A percentile compares a stretch with the other conserved stretches of the same genome.
These are phyloP conservation scores for Aspergillus pseudoterreus DNA, from an alignment of 2,329 filamentous ascomycete species.

Conservation along the genomic window DNA sequence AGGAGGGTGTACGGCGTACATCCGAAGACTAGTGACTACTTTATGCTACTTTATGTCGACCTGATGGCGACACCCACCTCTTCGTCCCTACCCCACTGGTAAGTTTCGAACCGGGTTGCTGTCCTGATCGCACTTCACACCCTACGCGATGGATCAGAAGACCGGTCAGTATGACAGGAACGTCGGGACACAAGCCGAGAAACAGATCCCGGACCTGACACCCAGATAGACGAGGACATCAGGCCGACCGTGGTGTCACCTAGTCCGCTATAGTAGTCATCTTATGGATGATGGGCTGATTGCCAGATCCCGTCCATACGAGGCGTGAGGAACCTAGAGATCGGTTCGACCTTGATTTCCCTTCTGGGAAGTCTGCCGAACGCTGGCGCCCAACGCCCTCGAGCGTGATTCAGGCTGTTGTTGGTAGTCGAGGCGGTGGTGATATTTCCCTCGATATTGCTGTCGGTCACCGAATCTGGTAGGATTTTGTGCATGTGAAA, in stretches of 20 bases:
- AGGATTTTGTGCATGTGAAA: no score
- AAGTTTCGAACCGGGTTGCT: not conserved
- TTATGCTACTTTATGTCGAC: no score
- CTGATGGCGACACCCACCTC: not conserved
- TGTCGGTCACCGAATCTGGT: no score
- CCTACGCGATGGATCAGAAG: not conserved
- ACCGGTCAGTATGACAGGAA: not conserved
- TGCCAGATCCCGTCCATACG: not conserved
- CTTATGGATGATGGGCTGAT: not conserved
- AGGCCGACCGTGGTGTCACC: not conserved
- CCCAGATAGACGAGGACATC: not conserved
- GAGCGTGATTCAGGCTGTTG: no score
- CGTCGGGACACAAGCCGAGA: not conserved
- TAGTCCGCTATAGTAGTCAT: not conserved
- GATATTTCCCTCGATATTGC: no score
- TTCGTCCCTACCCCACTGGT: not conserved
- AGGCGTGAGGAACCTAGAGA: not conserved
- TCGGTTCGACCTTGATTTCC: not conserved
- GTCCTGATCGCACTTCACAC: not conserved
- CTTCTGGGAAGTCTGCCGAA: not conserved
- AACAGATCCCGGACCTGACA: not conserved
- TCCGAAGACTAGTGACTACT: no score
- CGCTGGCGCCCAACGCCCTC: not conserved
- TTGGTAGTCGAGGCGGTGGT: no score
- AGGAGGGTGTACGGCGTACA: no score